Conservation (phyloP, 192 early-diverging fungal species). For the Coemansia sp. region DNA sequence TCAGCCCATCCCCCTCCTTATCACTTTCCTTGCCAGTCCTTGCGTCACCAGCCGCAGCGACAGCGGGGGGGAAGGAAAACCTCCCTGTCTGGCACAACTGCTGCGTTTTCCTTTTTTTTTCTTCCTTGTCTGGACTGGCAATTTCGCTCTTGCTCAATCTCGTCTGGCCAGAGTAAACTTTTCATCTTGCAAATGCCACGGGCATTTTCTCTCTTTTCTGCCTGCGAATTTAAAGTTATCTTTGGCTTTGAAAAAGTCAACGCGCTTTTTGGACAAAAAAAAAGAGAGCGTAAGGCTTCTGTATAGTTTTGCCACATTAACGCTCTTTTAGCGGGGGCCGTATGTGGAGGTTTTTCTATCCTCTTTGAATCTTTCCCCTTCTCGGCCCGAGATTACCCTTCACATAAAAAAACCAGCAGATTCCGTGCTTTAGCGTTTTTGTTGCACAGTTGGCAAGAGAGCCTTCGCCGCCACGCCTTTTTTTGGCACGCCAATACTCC, state of each 20-base stretch:
- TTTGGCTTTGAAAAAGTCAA: neutral
- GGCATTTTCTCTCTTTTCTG: neutral
- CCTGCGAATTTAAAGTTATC: neutral
- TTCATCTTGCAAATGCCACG: neutral
- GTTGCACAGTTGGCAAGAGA: neutral
- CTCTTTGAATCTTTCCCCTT: no score
- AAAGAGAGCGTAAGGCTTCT: no score
- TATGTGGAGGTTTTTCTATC: no score
- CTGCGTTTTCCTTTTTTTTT: neutral
- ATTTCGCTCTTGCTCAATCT: no score
- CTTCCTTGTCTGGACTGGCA: neutral
- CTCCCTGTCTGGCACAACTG: no score
- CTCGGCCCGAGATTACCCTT: neutral
- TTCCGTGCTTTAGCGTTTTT: neutral
- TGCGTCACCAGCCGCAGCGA: neutral
- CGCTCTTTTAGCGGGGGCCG: neutral
- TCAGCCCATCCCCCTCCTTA: no score
- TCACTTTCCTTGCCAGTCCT: no score
- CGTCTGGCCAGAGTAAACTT: no score
- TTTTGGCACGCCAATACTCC: neutral
- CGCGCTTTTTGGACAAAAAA: neutral
- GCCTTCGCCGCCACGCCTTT: neutral
- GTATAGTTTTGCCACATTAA: neutral
- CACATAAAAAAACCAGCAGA: neutral
- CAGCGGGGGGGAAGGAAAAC: neutral